Base-by-base conservation (phyloP, 306 rosid genomes). In the Quercus glauca region DNA sequence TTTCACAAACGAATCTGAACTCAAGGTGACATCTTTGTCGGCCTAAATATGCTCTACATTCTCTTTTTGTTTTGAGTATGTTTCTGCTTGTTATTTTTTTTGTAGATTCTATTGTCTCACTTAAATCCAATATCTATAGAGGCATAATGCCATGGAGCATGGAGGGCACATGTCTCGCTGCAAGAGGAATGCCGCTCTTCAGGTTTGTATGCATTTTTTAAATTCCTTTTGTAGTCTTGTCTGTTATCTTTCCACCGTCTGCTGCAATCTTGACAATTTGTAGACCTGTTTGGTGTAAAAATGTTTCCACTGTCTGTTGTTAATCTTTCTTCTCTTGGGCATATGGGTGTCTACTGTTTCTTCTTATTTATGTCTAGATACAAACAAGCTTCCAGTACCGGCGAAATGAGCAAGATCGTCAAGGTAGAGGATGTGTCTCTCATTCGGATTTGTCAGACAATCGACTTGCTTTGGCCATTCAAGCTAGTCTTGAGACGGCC, bases 1-100 rank as follows among this genome's bases (percentile, higher is more conserved):
- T 64, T 89, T 86, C 71, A 79, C 76, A 21, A 73, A 90, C 58
- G 92, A 89, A 80, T 63, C 81, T 8, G 90, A 86, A 64, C 81
- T 89, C 80, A 89, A 89, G 92, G 92, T 89, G 76, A 86, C 51
- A 21, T 80, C 55, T 68, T 79, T 61, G 69, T 19, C 3, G 6
- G 15, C n/a, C 69, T 25, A 26, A 5, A 25, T 33, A 19, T 75
- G 37, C 53, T 21, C 5, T 19, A 18, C 9, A 53, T 55, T 69
- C n/a, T 31, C n/a, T 26, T 69, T 67, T 65, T 37, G 14, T 75
- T 14, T 69, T 55, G 8, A 43, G 71, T 61, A 6, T 72, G 41
- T 3, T 57, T 18, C 2, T 15, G 23, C 55, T 53, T n/a, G 37
- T 8, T 69, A 19, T 67, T 25, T 56, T 15, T 23, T 71, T 20